Base-by-base conservation (phyloP, 805 yeast genomes). In the Cyberlindnera veronae region DNA sequence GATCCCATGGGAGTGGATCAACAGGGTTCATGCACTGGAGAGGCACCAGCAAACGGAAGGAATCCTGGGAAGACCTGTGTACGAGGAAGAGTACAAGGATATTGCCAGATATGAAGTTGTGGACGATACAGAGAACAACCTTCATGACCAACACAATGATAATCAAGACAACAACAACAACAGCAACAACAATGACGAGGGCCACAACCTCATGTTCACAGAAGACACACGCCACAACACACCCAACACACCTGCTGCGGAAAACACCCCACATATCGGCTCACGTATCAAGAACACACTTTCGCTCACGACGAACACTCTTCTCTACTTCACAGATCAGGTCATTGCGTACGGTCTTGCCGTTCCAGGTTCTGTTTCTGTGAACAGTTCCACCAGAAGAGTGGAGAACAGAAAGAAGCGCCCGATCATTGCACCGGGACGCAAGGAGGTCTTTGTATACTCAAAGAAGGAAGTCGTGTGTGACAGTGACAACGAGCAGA, bases 1-100 rank as follows among this genome's bases (percentile, higher is more conserved):
- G 6, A 71, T 82, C 10, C 85, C 85, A 1, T 84, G 95, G 93
- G 95, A 85, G 60, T 87, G 95, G 91, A 72, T 84, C 45, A 84
- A 83, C 54, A 69, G 84, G 46, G 69, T 81, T 40, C 72, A 74
- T 36, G 66, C 72, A 11, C 59, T 81, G 29, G 79, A 78, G 62
- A 74, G 76, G 46, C 65, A 64, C 13, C 71, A 73, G 39, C 90
- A 84, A 51, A 77, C 78, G 31, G 81, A 79, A 44, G 86, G 91
- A 7, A 74, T 85, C 5, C 58, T 87, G 29, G 95, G 95, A 1
- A 66, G 95, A 44, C 79, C 79, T 14, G 75, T 84, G 32, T 82
- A 77, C 55, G 91, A 82, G 47, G 90, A 83, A 41, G 88, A 81
- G 39, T 61, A 63, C 37, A 49, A 32, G 14, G 56, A 42, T 26